These are phyloP conservation scores for Centaurea solstitialis DNA, from an alignment of 129 eudicot genomes.

Conservation along the genomic window DNA sequence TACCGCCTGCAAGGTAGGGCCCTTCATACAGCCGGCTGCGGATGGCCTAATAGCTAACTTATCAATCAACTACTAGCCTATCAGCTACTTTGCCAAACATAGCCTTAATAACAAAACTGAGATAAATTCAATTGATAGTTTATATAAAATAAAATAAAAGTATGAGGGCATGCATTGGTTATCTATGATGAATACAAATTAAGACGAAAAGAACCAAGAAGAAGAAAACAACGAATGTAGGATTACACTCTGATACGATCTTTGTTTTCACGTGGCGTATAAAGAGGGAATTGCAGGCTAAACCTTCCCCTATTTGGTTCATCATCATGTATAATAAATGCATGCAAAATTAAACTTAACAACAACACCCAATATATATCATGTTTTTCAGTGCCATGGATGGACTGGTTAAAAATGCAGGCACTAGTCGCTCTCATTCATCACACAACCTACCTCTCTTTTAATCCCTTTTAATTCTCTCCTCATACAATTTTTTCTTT, in stretches of 20 bases:
- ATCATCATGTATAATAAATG: constrained; percentile 9
- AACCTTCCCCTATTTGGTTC: background rate
- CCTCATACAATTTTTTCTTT: background rate
- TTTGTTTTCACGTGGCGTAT: constrained; percentile 18
- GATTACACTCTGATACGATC: constrained; percentile 15
- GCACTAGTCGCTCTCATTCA: constrained; percentile 63
- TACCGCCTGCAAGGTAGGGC: too few relatives aligned
- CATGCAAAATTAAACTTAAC: constrained; percentile 16
- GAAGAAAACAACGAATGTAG: constrained; percentile 21
- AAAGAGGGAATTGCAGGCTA: background rate
- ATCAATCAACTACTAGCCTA: too few relatives aligned
- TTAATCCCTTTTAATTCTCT: background rate
- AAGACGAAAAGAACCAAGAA: constrained; percentile 19
- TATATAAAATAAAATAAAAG: too few relatives aligned
- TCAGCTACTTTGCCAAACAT: too few relatives aligned
- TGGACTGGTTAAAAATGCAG: constrained; percentile 48
- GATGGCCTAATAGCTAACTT: too few relatives aligned
- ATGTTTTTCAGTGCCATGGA: constrained; percentile 74
- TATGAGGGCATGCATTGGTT: too few relatives aligned
- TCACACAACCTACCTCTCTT: constrained; percentile 3
- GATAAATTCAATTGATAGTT: too few relatives aligned
- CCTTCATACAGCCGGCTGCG: too few relatives aligned
- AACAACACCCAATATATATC: constrained; percentile 9
- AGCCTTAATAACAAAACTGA: too few relatives aligned
- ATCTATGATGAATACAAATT: background rate